phyloP scores from a whole-genome alignment of 176 grass and related monocot species.

The Bolboschoenus planiculmis region DNA sequence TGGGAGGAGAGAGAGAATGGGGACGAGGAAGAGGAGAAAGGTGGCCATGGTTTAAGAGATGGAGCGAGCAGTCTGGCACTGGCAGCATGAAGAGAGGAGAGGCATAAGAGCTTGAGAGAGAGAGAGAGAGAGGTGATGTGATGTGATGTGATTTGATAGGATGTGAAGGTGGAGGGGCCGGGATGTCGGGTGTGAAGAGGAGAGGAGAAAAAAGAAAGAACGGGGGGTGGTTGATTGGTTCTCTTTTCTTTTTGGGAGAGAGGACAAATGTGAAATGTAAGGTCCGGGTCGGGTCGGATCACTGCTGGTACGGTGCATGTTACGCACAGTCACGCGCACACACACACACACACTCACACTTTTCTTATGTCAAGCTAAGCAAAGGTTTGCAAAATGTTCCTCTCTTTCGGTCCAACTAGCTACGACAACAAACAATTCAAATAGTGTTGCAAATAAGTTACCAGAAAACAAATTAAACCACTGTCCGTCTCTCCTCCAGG shows the following conservation, averaged over 20 bases:
- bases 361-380: background rate
- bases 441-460: no score
- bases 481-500: no score
- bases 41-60: constrained; percentile 12
- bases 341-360: no score
- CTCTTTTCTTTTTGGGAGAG: constrained; percentile 5
- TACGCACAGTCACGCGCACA: background rate
- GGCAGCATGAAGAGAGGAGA: constrained; percentile 19
- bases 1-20: constrained; percentile 18
- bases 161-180: constrained; percentile 15
- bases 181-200: constrained; percentile 29
- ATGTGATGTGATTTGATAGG: constrained; percentile 25
- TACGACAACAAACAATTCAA: no score
- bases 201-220: constrained; percentile 20
- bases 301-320: background rate
- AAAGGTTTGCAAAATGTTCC: no score
- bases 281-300: constrained; percentile 13
- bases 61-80: background rate
- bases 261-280: constrained; percentile 27
- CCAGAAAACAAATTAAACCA: no score
- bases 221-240: no score
- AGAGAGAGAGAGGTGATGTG: background rate
- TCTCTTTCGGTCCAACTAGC: no score
- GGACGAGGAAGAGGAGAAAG: constrained; percentile 2
- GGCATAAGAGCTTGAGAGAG: constrained; percentile 16